A percentile compares a stretch with the other conserved stretches of the same genome.
phyloP scores from a whole-genome alignment of 2,329 filamentous ascomycete genomes.

The Helminthosporium solani region DNA sequence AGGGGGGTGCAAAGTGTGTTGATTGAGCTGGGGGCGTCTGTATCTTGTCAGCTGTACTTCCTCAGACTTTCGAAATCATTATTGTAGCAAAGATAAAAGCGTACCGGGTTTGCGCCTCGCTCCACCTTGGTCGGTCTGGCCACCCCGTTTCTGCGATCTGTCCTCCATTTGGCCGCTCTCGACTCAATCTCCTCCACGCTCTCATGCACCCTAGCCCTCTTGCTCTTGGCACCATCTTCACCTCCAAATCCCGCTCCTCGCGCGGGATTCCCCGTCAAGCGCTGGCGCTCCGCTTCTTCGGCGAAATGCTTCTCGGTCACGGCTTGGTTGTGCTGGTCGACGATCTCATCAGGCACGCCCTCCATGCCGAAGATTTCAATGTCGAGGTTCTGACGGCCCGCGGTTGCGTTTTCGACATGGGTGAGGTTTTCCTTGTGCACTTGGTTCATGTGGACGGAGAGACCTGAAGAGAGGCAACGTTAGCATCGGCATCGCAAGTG shows the following conservation, averaged over 20 bases:
- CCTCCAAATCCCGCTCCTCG: constrained; percentile 46
- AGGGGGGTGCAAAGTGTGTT: background rate
- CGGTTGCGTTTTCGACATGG: constrained; percentile 87
- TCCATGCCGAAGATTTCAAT: constrained; percentile 99
- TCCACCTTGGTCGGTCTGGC: constrained; percentile 45
- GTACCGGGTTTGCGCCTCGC: constrained; percentile 24
- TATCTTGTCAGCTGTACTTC: too few species aligned
- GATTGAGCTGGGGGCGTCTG: background rate
- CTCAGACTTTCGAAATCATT: background rate
- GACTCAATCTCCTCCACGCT: constrained; percentile 75
- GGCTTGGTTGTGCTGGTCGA: constrained; percentile 80
- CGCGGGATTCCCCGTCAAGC: constrained; percentile 79
- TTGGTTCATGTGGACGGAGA: constrained; percentile 96
- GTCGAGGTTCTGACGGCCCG: constrained; percentile 80
- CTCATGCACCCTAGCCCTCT: constrained; percentile 66
- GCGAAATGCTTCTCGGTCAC: constrained; percentile 85
- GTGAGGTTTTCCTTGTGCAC: constrained; percentile 93
- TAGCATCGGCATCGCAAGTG: constrained; percentile 2
- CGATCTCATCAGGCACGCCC: constrained; percentile 83
- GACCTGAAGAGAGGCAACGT: constrained; percentile 56
- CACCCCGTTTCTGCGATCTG: constrained; percentile 45
- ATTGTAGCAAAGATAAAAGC: background rate
- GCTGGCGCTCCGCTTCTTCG: constrained; percentile 77
- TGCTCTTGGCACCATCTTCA: constrained; percentile 53
- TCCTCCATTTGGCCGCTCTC: constrained; percentile 61